phyloP scores from a whole-genome alignment of 768 basidiomycete genomes.

The Tremella mesenterica region DNA sequence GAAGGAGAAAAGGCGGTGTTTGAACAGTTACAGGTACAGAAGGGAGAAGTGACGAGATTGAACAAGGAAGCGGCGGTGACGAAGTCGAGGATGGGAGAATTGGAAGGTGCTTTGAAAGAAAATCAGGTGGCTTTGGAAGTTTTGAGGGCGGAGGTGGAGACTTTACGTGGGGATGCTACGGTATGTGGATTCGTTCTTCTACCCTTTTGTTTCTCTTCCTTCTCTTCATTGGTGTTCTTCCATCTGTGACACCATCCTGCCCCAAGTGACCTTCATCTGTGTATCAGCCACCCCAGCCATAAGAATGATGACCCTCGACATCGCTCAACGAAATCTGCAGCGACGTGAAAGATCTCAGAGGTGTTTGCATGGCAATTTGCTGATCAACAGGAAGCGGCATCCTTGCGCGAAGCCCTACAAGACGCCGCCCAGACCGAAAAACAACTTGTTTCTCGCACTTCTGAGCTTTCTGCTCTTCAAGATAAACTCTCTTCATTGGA shows the following conservation, averaged over 20 bases:
- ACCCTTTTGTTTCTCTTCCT: too few species aligned
- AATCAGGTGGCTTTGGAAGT: conserved; percentile 79
- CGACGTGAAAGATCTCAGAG: too few species aligned
- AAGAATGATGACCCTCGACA: too few species aligned
- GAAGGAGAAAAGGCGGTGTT: conserved; percentile 56
- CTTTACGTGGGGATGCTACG: conserved; percentile 60
- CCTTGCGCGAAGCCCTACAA: conserved; percentile 49
- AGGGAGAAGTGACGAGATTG: conserved; percentile 61
- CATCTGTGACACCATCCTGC: too few species aligned
- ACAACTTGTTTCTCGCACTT: conserved; percentile 53
- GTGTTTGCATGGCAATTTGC: too few species aligned
- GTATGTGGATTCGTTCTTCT: conserved; percentile 49
- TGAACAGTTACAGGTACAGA: conserved; percentile 61
- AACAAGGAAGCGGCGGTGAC: conserved; percentile 62
- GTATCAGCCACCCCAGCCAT: too few species aligned
- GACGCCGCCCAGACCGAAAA: conserved; percentile 50
- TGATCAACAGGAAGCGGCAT: conserved; percentile 56
- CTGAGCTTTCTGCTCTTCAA: too few species aligned
- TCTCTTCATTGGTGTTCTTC: too few species aligned
- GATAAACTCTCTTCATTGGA: too few species aligned
- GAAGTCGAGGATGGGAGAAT: conserved; percentile 64
- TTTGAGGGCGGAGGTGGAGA: conserved; percentile 81
- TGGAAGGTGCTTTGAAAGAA: conserved; percentile 82
- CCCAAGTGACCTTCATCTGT: too few species aligned
- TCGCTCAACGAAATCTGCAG: too few species aligned